Evolutionary conservation across 768 basidiomycete species (phyloP), one percentile per base, ranked within the genome.

Genomic region (Suillus subluteus): DNA sequence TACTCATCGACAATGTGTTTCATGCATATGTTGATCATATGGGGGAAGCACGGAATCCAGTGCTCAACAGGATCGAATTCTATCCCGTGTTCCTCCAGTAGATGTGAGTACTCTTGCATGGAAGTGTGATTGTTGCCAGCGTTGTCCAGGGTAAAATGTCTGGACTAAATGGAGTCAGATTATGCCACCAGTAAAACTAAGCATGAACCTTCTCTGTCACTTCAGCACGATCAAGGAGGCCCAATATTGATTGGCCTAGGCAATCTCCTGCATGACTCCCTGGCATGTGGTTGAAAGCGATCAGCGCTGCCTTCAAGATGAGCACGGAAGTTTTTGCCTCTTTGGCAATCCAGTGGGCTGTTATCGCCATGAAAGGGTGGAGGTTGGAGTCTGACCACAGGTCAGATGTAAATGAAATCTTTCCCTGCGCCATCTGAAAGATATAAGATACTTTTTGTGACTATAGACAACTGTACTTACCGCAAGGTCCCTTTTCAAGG

Each of bases 371-470:
- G 61, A 69, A 79, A 15, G 75, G 16, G 2, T 23, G 16, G 21
- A 76, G 74, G 41, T 71, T 68, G 0, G 62, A 62, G 40, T 76
- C 69, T 18, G 64, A 72, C 81, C 81, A 83, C 2, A 81, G 67
- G 56, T 82, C 79, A 15, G 68, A 68, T 4, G 79, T 82, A 30
- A 75, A 75, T 1, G 76, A 65, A 2, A 65, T 61, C 21, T 61
- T 56, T 9, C 65, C 65, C 7, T 50, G 23, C 7, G 58, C 64
- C 26, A 12, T 30, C 65, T 65, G 15, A 63, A 50, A 23, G n/a
- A 38, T 35, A n/a, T 58, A 50, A 50, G 54, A 38, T 11, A 30
- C 12, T 43, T 30, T 32, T 2, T n/a, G n/a, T 3, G 23, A 32
- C 44, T 32, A 32, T 32, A 32, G 30, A 32, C 30, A 32, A 32